Conservation (phyloP, 257 asterid genomes). For the Capsicum chinense region DNA sequence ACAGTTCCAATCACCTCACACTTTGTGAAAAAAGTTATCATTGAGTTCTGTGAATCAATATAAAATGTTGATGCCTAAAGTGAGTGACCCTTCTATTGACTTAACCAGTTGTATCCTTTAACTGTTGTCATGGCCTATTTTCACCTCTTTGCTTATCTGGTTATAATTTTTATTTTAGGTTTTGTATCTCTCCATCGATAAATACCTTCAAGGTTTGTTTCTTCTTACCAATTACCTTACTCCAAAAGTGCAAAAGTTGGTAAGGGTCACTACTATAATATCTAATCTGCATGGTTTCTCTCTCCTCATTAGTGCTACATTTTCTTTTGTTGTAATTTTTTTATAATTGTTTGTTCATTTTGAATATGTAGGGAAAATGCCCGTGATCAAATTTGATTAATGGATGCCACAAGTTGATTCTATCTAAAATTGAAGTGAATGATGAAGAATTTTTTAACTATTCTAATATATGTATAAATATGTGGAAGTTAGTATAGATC, state of each 20-base stretch:
- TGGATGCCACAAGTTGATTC: no score
- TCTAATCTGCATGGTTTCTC: neutral
- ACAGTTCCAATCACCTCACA: constrained; percentile 93
- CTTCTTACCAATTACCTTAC: constrained; percentile 81
- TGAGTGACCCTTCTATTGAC: constrained; percentile 42
- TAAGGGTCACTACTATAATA: constrained; percentile 39
- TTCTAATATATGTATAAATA: no score
- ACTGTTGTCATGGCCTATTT: neutral
- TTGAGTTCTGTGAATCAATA: constrained; percentile 89
- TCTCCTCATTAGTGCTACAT: neutral
- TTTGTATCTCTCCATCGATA: constrained; percentile 72
- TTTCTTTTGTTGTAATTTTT: neutral
- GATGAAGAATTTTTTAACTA: no score
- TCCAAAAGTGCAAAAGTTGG: constrained; percentile 92
- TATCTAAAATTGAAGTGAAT: no score
- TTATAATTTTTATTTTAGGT: constrained; percentile 50
- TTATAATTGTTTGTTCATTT: neutral
- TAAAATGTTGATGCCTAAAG: constrained; percentile 94
- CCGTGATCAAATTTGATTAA: no score
- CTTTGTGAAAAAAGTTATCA: constrained; percentile 75
- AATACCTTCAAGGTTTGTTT: constrained; percentile 90
- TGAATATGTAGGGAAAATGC: no score
- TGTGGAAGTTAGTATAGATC: no score
- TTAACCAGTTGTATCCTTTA: constrained; percentile 27
- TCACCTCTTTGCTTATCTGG: constrained; percentile 26